These are phyloP conservation scores for Monosporascus sp. DNA, from an alignment of 2,329 filamentous ascomycete species.

Conservation along the genomic window DNA sequence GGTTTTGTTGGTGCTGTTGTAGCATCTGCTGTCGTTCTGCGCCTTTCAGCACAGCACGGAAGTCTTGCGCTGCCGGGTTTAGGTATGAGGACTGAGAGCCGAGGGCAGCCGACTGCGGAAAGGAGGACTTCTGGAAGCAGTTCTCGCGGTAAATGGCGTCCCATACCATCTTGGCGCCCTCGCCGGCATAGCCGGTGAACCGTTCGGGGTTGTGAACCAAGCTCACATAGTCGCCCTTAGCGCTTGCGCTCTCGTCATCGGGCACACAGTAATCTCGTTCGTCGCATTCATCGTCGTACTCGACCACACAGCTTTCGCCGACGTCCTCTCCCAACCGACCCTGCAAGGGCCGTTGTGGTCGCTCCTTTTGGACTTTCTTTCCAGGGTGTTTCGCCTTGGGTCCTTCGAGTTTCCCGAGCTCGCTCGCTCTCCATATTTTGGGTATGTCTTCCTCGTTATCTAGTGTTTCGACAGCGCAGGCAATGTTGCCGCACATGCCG, in stretches of 20 bases:
- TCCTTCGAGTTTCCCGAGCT: slow-evolving; percentile 86
- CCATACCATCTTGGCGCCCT: slow-evolving; percentile 86
- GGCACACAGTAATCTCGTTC: slow-evolving; percentile 94
- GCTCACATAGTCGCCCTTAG: slow-evolving; percentile 94
- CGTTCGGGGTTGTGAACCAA: slow-evolving; percentile 88
- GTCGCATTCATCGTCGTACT: slow-evolving; percentile 96
- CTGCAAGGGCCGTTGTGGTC: slow-evolving; percentile 68
- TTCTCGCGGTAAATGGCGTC: slow-evolving; percentile 96
- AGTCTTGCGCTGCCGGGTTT: slow-evolving; percentile 53
- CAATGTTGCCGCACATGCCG: slow-evolving; percentile 94
- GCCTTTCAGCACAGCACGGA: slow-evolving; percentile 55
- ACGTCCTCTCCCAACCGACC: slow-evolving; percentile 80
- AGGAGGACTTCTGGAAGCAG: slow-evolving; percentile 73
- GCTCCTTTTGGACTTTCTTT: slow-evolving; percentile 64
- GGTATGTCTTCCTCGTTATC: slow-evolving; percentile 96
- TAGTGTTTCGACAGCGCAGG: slow-evolving; percentile 89
- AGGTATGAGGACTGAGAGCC: slow-evolving; percentile 38
- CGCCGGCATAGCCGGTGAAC: slow-evolving; percentile 89
- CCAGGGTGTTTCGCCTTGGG: slow-evolving; percentile 87
- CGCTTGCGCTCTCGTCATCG: slow-evolving; percentile 81
- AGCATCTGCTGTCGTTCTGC: slow-evolving; percentile 57
- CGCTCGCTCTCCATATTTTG: slow-evolving; percentile 81
- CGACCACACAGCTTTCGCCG: slow-evolving; percentile 92
- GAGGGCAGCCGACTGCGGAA: slow-evolving; percentile 52
- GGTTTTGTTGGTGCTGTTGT: slow-evolving; percentile 50